These are phyloP conservation scores for Uromyces viciae-fabae DNA, from an alignment of 1,284 basidiomycete species.

Conservation along the genomic window DNA sequence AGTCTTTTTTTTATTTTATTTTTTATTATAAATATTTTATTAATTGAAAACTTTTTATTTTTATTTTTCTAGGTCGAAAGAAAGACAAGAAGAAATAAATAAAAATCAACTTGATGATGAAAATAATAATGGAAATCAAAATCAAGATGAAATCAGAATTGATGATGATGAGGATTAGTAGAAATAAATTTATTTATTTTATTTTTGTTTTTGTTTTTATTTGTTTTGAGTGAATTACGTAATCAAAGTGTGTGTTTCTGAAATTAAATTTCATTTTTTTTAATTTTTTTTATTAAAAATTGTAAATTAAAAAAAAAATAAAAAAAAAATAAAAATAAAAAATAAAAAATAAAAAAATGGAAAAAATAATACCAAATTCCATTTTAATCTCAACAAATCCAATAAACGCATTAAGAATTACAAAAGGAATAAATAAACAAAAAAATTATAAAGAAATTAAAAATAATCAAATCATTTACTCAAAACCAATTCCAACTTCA, in stretches of 20 bases:
- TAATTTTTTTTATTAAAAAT: no score
- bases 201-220: background rate
- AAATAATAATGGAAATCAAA: no score
- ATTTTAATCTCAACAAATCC: background rate
- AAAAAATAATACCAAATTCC: background rate
- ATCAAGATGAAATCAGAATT: constrained; percentile 48
- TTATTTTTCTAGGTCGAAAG: constrained; percentile 14
- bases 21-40: background rate
- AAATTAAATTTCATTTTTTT: no score
- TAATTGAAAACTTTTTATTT: background rate
- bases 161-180: constrained; percentile 47
- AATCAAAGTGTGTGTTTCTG: no score
- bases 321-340: no score
- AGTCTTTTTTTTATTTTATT: background rate
- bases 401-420: background rate
- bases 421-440: background rate
- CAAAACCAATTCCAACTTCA: background rate
- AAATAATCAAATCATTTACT: background rate
- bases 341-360: no score
- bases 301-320: no score
- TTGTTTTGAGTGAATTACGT: no score
- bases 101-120: no score
- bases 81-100: constrained; percentile 31
- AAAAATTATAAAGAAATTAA: background rate
- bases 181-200: background rate